A percentile compares a stretch with the other conserved stretches of the same genome.
phyloP scores from a whole-genome alignment of 129 eudicot species.

The Tagetes patula region DNA sequence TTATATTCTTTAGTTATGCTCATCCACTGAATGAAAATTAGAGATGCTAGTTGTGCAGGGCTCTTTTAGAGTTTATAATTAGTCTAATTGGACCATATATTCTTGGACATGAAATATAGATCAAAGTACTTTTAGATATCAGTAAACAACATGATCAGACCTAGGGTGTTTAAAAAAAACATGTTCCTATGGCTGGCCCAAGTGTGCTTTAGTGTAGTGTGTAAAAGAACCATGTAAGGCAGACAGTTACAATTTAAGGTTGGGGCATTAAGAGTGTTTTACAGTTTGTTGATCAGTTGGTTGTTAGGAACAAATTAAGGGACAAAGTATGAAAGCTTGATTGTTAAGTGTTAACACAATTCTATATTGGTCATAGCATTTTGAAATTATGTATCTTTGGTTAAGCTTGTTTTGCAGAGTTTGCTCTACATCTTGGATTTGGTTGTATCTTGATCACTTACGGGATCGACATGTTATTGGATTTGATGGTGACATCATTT shows the following conservation, averaged over 20 bases:
- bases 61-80: slow-evolving; percentile 14
- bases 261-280: neutral
- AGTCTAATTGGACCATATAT: slow-evolving; percentile 20
- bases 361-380: slow-evolving; percentile 6
- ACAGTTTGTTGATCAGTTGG: neutral
- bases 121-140: slow-evolving; percentile 13
- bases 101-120: slow-evolving; percentile 13
- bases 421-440: slow-evolving; percentile 3
- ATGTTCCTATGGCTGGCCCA: neutral
- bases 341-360: neutral
- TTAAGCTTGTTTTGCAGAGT: slow-evolving; percentile 14
- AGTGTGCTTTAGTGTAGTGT: neutral
- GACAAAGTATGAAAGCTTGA: neutral
- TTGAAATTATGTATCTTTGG: neutral
- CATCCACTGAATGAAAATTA: slow-evolving; percentile 11
- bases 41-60: slow-evolving; percentile 18
- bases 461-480: neutral
- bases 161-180: neutral
- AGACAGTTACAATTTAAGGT: slow-evolving; percentile 4
- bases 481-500: slow-evolving; percentile 11
- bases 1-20: neutral
- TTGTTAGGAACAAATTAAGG: neutral
- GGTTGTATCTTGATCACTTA: neutral
- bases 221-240: neutral
- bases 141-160: slow-evolving; percentile 9